Base-by-base conservation (phyloP, 2,329 filamentous ascomycete species). In the Alternaria conjuncta region DNA sequence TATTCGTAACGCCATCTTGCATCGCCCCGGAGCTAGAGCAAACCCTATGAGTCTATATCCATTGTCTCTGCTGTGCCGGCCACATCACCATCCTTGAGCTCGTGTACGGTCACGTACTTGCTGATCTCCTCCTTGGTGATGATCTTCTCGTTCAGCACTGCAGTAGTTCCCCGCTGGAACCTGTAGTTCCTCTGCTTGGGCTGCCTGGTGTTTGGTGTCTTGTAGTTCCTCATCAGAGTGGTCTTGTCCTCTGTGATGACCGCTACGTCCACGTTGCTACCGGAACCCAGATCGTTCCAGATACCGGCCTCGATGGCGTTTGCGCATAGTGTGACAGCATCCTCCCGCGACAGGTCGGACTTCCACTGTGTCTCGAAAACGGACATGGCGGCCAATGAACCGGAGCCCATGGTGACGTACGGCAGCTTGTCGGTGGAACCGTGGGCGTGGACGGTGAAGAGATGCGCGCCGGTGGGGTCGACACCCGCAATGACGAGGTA, bases 361-460 rank as follows among this genome's bases (percentile, higher is more conserved):
- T 94, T 93, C 96, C 96, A 99, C 83, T 91, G 90, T 54, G 94
- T 96, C 86, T 99, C 96, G 78, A 99, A 99, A 55, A 99, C 92
- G 30, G 92, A 93, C 96, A 99, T 99, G 79, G 96, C 96, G 26
- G 96, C 96, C 71, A 99, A 86, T 51, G 93, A 97, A 69, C 96
- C 96, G 23, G 92, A 97, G 58, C 96, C 96, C 96, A 99, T 99
- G 70, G 96, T 99, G 71, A 99, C 96, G 82, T 99, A 99, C 55
- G 96, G 96, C 53, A 99, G 90, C 86, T 98, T 99, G 85, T 99
- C 96, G 66, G 96, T 99, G 76, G 92, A 96, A 71, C 96, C 96
- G 86, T 99, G 96, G 64, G 96, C 96, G 84, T 99, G 96, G 46
- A 99, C 96, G 69, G 96, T 99, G 86, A 97, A 99, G 66, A 99